Conservation (phyloP, 2,329 filamentous ascomycete genomes). For the Hypoxylon sp. region DNA sequence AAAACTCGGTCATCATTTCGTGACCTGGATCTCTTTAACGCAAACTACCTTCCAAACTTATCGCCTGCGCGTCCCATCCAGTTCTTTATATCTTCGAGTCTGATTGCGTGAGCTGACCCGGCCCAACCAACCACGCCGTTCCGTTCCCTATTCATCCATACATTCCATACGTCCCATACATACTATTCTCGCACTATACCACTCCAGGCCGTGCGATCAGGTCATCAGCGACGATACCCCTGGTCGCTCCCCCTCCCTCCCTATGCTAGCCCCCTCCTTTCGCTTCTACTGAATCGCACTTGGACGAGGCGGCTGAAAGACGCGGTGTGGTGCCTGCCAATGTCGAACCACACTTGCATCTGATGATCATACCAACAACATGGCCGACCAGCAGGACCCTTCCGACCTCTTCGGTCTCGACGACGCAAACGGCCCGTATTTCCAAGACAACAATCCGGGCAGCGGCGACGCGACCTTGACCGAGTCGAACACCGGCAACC, state of each 20-base stretch:
- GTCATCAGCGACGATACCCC: conserved; percentile 37
- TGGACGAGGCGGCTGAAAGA: conserved; percentile 37
- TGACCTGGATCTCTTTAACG: conserved; percentile 1
- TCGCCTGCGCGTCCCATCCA: conserved; percentile 28
- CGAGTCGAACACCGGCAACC: conserved; percentile 37
- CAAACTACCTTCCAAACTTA: conserved; percentile 7
- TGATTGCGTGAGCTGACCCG: conserved; percentile 29
- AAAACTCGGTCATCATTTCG: conserved; percentile 12
- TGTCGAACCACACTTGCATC: conserved; percentile 53
- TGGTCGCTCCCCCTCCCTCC: conserved; percentile 38
- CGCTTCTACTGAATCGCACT: conserved; percentile 35
- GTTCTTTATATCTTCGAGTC: conserved; percentile 31
- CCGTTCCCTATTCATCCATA: conserved; percentile 35
- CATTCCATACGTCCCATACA: conserved; percentile 22
- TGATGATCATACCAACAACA: conserved; percentile 49
- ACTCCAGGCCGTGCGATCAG: conserved; percentile 42
- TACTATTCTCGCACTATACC: conserved; percentile 40
- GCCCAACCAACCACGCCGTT: conserved; percentile 22
- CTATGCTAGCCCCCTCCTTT: conserved; percentile 43
- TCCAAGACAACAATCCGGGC: conserved; percentile 46
- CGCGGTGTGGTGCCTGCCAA: conserved; percentile 45
- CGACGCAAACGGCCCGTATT: conserved; percentile 53
- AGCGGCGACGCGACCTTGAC: conserved; percentile 47
- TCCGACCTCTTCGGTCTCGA: conserved; percentile 60
- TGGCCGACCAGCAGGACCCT: conserved; percentile 53